A percentile compares a stretch with the other conserved stretches of the same genome.
Evolutionary conservation across 2,329 filamentous ascomycete genomes (phyloP).

Genomic region (Cladosporium sp.): DNA sequence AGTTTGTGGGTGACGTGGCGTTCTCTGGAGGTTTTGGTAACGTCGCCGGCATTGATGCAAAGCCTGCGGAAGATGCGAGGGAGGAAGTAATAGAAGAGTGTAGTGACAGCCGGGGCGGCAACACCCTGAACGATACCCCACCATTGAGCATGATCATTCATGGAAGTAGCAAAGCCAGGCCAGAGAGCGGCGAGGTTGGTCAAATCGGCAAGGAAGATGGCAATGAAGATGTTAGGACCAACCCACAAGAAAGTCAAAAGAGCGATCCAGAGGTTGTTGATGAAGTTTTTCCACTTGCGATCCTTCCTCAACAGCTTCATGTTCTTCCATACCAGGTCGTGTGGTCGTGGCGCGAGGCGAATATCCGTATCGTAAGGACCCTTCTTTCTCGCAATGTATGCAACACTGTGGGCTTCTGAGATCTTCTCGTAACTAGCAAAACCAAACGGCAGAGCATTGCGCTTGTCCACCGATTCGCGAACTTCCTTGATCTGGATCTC

Average conservation of each 20-base stretch:
- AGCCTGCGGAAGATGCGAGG: constrained; percentile 89
- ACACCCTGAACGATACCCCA: constrained; percentile 95
- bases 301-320: constrained; percentile 66
- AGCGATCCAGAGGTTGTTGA: constrained; percentile 81
- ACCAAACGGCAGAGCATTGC: constrained; percentile 84
- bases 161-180: constrained; percentile 64
- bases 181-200: constrained; percentile 76
- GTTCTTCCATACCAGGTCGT: constrained; percentile 96
- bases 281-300: constrained; percentile 66
- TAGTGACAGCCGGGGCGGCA: constrained; percentile 79
- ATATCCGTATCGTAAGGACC: constrained; percentile 75
- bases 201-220: constrained; percentile 87
- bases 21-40: constrained; percentile 88
- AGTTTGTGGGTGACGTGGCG: constrained; percentile 86
- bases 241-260: constrained; percentile 82
- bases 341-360: constrained; percentile 75
- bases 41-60: constrained; percentile 76
- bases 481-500: constrained; percentile 83
- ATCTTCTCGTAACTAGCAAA: constrained; percentile 94
- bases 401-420: constrained; percentile 80
- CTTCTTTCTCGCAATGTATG: constrained; percentile 75
- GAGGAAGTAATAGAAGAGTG: constrained; percentile 78
- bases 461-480: constrained; percentile 75
- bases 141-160: constrained; percentile 59
- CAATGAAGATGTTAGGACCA: constrained; percentile 88